Base-by-base conservation (phyloP, 2,329 filamentous ascomycete species). In the Metarhizium anisopliae region DNA sequence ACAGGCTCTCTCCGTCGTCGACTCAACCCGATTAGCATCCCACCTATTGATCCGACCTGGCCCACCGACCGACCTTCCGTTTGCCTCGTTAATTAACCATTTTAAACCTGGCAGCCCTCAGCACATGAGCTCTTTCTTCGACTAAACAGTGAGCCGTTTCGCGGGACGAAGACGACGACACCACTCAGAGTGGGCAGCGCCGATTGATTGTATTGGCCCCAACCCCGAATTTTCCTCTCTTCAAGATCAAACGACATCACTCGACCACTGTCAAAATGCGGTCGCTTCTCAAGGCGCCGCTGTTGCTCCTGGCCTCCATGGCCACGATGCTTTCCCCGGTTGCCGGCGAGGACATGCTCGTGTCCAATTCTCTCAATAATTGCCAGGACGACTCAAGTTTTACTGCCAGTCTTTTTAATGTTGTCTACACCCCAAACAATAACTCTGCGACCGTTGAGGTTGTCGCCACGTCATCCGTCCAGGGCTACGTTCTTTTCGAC, bases 311-410 rank as follows among this genome's bases (percentile, higher is more conserved):
- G 62, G 69, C 76, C 67, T 72, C 74, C 53, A 64, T 78, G 62
- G 71, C 74, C 59, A 66, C 72, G 45, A 57, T 77, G 55, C 61
- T 71, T 42, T 68, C 81, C 53, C 72, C 81, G 58, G 78, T 76
- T 18, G 66, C 81, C 57, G 87, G 83, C 59, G 78, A 83, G 67
- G 80, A 79, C 60, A 77, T 90, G 66, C 87, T 97, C 65, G 78
- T 85, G 64, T 94, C 92, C 55, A 89, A 82, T 67, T 95, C 92
- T 30, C 81, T 96, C 63, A 91, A 89, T 71, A 81, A 87, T 50
- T 96, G 92, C 73, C 88, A 92, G 78, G 77, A 84, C 57, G 86
- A 93, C 72, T 93, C 89, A 32, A 86, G 85, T 66, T 95, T 96
- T 72, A 88, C 89, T 4, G 91, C 92, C 64, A 91, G 87, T 63